Base-by-base conservation (phyloP, 2,329 filamentous ascomycete species). In the Diaporthe aspalathi region DNA sequence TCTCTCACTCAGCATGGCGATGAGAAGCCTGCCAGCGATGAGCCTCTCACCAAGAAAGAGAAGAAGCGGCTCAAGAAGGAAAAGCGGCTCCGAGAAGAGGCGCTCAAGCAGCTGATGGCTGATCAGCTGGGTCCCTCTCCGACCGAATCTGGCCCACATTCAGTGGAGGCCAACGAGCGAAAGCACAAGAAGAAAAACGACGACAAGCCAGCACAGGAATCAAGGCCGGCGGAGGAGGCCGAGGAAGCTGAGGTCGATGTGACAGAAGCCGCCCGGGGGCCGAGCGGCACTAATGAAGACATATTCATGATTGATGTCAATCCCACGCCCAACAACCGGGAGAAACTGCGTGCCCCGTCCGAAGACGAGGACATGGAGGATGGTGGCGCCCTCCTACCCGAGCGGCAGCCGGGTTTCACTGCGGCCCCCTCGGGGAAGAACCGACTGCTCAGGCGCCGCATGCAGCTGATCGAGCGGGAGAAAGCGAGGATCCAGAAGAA, bases 381-480 rank as follows among this genome's bases (percentile, higher is more conserved):
- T 6, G 69, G 70, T 22, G 70, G 70, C 3, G 70, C 70, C 4
- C 70, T 45, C 54, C 38, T 57, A 47, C 47, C 29, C 40, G 29
- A 60, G 40, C 43, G 60, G 32, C 17, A 47, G 74, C 22, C 66
- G 47, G 66, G 65, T 20, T 56, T 62, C 45, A 70, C 70, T 35
- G 66, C 56, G 12, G 56, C 70, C 2, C 70, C 70, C 14, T 69
- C 70, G 47, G 75, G 74, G 0, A 74, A 76, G 57, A 79, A 78
- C 70, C 76, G 78, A 9, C 29, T 52, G n/a, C 73, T 69, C n/a
- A 76, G 78, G 32, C 76, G 80, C 20, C 77, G 78, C 8, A 68
- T 77, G 32, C 70, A 71, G 32, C 54, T 80, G 40, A 79, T 81
- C 35, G 78, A 76, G 43, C 63, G 60, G 53, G 75, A 78, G 63